These are phyloP conservation scores for Plasmodium ovale DNA, from an alignment of 169 alveolate species.

Conservation along the genomic window DNA sequence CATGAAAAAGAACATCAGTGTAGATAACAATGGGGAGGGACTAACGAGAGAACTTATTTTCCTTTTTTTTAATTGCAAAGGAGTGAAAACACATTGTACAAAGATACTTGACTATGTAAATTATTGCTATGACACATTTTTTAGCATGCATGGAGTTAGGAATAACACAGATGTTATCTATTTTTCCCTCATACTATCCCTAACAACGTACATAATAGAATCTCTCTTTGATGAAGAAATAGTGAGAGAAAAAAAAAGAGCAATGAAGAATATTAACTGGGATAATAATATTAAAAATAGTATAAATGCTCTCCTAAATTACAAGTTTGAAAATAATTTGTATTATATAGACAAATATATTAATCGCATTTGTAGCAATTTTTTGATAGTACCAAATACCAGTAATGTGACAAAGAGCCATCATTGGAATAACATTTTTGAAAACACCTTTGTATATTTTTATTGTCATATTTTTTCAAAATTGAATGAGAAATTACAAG, in stretches of 20 bases:
- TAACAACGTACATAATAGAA: constrained; percentile 28
- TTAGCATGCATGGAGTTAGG: constrained; percentile 14
- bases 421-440: constrained; percentile 20
- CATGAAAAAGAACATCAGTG: neutral
- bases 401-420: neutral
- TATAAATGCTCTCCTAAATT: constrained; percentile 32
- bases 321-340: constrained; percentile 41
- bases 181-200: constrained; percentile 47
- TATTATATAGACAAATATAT: constrained; percentile 64
- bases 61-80: constrained; percentile 35
- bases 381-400: constrained; percentile 11
- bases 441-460: constrained; percentile 38
- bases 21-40: neutral
- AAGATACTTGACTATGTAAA: constrained; percentile 39
- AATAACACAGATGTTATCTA: constrained; percentile 18
- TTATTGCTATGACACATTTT: constrained; percentile 43
- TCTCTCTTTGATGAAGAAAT: constrained; percentile 22
- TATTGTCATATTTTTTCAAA: constrained; percentile 54
- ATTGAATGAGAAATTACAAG: constrained; percentile 20
- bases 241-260: constrained; percentile 10
- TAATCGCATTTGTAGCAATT: constrained; percentile 28
- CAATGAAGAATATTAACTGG: neutral
- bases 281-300: neutral
- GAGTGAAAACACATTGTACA: constrained; percentile 26
- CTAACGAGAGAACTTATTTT: neutral